Evolutionary conservation across 352 stramenopile genomes (phyloP), one percentile per base, ranked within the genome.

Genomic region (Globisporangium paddicum): DNA sequence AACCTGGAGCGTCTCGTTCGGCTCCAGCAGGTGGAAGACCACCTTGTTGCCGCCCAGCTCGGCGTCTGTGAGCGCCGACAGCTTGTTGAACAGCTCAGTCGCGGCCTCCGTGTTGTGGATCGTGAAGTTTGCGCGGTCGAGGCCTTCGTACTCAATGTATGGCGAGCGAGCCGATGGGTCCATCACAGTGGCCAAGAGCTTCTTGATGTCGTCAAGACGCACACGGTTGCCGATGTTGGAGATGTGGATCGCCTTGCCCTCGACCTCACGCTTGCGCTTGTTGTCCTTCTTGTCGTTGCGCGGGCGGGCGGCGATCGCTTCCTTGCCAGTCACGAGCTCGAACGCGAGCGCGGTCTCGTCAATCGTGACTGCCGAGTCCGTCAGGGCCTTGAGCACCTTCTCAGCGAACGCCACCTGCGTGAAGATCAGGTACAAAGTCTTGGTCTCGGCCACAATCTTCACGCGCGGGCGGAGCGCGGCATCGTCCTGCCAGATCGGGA

Each of bases 151-250:
- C 62, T 91, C 80, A 47, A 95, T 82, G 65, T 82, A 95, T 19
- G 83, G 86, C 46, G 79, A 77, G 40, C 80, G 79, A 35, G 55
- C 58, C 4, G 63, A 60, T 2, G 78, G 61, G 26, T 78, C 77
- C 60, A 86, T 72, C 30, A 77, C 83, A 1, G 60, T 68, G 6
- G 77, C 71, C 45, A 96, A 59, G 3, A 93, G 67, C 64, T 93
- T 81, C 77, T 95, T 94, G 52, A 93, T 89, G 59, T 95, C 85
- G 60, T 88, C 75, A 42, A 93, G 66, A 42, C 79, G 80, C 40
- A 89, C 83, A 35, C 75, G 75, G 41, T 60, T 73, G 32, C 78
- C 82, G 45, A 95, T 87, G 71, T 90, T 87, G 19, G 84, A 89
- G 59, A 95, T 89, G 68, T 89, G 74, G 56, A 92, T 87, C 28